phyloP scores from a whole-genome alignment of 208 protist species.

The Trichomonas gallinae region DNA sequence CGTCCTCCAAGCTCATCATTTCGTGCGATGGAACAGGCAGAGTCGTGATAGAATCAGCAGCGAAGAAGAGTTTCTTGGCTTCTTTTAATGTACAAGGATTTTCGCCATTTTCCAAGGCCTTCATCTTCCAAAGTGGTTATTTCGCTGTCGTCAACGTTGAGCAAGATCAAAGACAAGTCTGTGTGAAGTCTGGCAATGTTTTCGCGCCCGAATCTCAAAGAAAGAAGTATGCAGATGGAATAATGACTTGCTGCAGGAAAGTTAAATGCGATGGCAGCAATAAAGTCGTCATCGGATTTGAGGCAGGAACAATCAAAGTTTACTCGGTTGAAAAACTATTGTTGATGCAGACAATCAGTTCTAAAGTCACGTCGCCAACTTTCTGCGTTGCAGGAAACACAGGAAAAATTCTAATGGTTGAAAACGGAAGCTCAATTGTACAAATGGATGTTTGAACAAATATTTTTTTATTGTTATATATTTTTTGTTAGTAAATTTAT shows the following conservation, averaged over 20 bases:
- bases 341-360: background rate
- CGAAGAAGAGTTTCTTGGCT: background rate
- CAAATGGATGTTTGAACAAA: too few species aligned
- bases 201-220: background rate
- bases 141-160: background rate
- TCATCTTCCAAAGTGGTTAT: background rate
- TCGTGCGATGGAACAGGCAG: background rate
- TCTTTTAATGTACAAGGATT: background rate
- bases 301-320: background rate
- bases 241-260: background rate
- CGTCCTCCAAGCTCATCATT: background rate
- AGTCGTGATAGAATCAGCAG: background rate
- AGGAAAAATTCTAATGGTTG: background rate
- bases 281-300: background rate
- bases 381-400: background rate
- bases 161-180: background rate
- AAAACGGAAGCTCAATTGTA: too few species aligned
- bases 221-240: background rate
- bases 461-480: too few species aligned
- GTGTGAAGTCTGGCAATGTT: background rate
- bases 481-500: too few species aligned
- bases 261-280: background rate
- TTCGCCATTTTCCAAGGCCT: background rate
- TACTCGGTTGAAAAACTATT: background rate
- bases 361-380: background rate